Evolutionary conservation across 202 grass and related monocot genomes (phyloP).

Genomic region (Hordeum pubiflorum): DNA sequence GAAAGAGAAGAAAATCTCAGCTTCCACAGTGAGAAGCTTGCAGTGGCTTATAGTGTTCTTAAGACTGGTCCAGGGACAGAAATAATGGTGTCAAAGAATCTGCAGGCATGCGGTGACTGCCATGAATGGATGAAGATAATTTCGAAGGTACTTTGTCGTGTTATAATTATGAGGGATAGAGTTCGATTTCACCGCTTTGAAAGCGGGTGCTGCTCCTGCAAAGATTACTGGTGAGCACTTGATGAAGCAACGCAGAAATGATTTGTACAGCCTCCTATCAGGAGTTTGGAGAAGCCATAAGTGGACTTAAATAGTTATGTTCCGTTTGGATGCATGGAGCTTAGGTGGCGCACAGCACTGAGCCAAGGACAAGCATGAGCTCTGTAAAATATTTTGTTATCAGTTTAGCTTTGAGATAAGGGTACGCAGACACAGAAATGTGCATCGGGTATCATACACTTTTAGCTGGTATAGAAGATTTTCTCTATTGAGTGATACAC

Average conservation of each 20-base stretch:
- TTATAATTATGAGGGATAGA: constrained; percentile 61
- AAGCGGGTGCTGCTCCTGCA: constrained; percentile 57
- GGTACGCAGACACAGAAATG: neutral
- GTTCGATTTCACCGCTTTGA: constrained; percentile 64
- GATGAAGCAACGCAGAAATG: constrained; percentile 14
- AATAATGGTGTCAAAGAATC: constrained; percentile 67
- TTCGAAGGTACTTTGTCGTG: constrained; percentile 48
- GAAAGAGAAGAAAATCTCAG: constrained; percentile 62
- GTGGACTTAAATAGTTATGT: neutral
- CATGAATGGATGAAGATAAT: constrained; percentile 71
- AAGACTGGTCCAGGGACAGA: constrained; percentile 54
- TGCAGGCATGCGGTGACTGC: constrained; percentile 61
- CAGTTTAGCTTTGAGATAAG: neutral
- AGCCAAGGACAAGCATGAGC: neutral
- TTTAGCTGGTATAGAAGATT: neutral
- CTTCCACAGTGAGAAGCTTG: constrained; percentile 62
- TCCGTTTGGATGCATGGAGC: neutral
- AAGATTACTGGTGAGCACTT: constrained; percentile 59
- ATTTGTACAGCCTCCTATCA: constrained; percentile 7
- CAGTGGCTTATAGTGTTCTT: constrained; percentile 59
- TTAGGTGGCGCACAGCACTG: constrained; percentile 8
- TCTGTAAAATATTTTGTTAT: neutral
- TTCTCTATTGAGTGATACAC: neutral
- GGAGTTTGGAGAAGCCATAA: neutral
- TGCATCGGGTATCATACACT: constrained; percentile 6